These are phyloP conservation scores for Phytophthora pistaciae DNA, from an alignment of 352 stramenopile genomes.

Conservation along the genomic window DNA sequence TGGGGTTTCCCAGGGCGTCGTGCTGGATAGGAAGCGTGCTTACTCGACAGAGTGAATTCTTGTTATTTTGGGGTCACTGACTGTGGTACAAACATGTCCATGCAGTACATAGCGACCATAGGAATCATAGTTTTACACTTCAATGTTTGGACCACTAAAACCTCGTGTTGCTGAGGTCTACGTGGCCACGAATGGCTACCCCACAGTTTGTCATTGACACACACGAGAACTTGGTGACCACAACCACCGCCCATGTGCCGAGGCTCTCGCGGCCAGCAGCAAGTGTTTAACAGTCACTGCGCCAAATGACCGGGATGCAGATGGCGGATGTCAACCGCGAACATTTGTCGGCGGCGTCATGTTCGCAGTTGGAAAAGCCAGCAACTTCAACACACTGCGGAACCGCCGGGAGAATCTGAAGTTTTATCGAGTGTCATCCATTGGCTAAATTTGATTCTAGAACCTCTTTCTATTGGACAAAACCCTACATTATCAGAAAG, in stretches of 20 bases:
- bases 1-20: too few species aligned
- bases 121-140: background rate
- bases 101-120: background rate
- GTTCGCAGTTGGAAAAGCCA: constrained; percentile 33
- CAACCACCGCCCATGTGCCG: background rate
- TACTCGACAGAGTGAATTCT: too few species aligned
- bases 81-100: too few species aligned
- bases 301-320: background rate
- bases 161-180: too few species aligned
- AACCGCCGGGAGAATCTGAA: constrained; percentile 33
- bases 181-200: background rate
- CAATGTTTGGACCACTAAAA: background rate
- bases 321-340: constrained; percentile 14
- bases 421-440: background rate
- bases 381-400: constrained; percentile 62
- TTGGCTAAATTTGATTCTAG: background rate
- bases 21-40: too few species aligned
- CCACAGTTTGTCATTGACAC: background rate
- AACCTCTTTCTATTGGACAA: constrained; percentile 13
- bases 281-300: background rate
- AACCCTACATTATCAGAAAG: constrained; percentile 3
- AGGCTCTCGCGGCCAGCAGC: background rate
- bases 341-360: constrained; percentile 69
- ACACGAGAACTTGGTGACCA: background rate
- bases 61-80: too few species aligned